Base-by-base conservation (phyloP, 805 yeast species). In the Grigorovia jiainica region DNA sequence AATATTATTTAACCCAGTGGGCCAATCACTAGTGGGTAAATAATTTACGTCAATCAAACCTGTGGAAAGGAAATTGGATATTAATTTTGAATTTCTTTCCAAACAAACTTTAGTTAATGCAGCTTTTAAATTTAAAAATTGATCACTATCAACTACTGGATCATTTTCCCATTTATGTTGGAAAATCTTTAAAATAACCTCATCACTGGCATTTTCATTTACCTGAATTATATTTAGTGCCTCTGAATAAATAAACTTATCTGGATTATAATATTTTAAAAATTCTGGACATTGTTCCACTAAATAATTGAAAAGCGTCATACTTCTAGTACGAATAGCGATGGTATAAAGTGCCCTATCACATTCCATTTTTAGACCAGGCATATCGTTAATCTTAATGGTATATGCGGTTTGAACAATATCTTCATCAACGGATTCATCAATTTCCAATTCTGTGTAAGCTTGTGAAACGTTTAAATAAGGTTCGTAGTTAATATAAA, bases 1-100 rank as follows among this genome's bases (percentile, higher is more conserved):
- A 47, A 87, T 89, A 57, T 92, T 92, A 61, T 82, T 85, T 55
- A 92, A 70, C 0, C 98, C 98, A 3, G 87, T 85, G 0, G 98
- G 98, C 76, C 90, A 79, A 39, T 75, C 72, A 13, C 74, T 79
- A 0, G 77, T 73, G 0, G 87, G 79, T 16, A 83, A 60, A 2
- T 72, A 60, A 8, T 71, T 63, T 4, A 78, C 72, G 55, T 82
- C 85, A 30, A 82, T 65, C 17, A 71, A 62, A 0, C 95, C 95
- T 0, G 77, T 69, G 32, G 65, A 67, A 25, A 87, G 61, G 51
- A 71, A 87, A 10, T 76, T 69, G 4, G 57, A 54, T 13, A 87
- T 70, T 11, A 80, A 55, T 33, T 71, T 70, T 7, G 87, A 78
- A 20, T 75, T 67, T 46, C 75, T 72, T 5, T 65, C 61, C 6